Evolutionary conservation across 768 basidiomycete species (phyloP).

Genomic region (Gautieria morchelliformis): DNA sequence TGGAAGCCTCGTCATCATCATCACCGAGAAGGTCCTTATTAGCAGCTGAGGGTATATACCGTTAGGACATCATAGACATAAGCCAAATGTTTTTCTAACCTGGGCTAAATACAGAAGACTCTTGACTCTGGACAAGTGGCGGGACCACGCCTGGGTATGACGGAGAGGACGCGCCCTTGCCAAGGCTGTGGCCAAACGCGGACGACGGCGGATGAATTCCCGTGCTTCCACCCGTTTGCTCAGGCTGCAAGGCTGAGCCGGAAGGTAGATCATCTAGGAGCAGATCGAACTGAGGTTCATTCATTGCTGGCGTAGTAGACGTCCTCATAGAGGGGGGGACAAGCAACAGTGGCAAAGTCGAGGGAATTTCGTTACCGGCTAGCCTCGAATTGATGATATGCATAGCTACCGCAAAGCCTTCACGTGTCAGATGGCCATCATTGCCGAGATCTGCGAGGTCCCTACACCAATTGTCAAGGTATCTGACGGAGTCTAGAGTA

Average conservation of each 20-base stretch:
- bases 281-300: constrained; percentile 37
- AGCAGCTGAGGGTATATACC: not conserved
- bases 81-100: not conserved
- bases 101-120: constrained; percentile 13
- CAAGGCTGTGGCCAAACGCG: not conserved
- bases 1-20: constrained; percentile 47
- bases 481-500: not conserved
- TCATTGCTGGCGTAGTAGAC: constrained; percentile 10
- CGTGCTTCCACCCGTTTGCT: not conserved
- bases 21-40: constrained; percentile 59
- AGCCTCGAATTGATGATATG: constrained; percentile 85
- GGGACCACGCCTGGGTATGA: not conserved
- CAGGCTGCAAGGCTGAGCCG: constrained; percentile 14
- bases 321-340: constrained; percentile 76
- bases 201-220: not conserved
- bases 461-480: constrained; percentile 35
- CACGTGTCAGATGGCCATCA: constrained; percentile 77
- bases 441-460: constrained; percentile 87
- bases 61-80: constrained; percentile 7
- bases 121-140: constrained; percentile 25
- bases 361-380: constrained; percentile 67
- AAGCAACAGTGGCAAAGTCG: constrained; percentile 57
- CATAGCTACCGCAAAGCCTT: constrained; percentile 94
- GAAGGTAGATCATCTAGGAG: constrained; percentile 33
- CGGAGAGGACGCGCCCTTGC: not conserved